Evolutionary conservation across 169 alveolate species (phyloP).

Genomic region (Plasmodium gallinaceum): DNA sequence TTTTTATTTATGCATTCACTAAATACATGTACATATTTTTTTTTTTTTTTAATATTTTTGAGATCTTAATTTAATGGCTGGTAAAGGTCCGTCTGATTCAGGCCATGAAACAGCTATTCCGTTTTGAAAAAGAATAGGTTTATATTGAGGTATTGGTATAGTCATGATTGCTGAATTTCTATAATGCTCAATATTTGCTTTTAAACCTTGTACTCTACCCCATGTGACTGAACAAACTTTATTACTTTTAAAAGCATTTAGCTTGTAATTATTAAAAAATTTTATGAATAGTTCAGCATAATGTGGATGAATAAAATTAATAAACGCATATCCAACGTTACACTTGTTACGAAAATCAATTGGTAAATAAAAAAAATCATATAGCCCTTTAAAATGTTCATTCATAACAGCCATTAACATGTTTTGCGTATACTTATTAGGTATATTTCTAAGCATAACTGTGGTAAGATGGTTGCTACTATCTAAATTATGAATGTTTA

Average conservation of each 20-base stretch:
- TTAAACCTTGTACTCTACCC: conserved; percentile 83
- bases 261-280: conserved; percentile 71
- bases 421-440: conserved; percentile 88
- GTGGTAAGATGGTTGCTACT: conserved; percentile 77
- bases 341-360: conserved; percentile 89
- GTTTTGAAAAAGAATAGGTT: conserved; percentile 79
- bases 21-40: background rate
- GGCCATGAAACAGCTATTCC: conserved; percentile 80
- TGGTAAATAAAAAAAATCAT: conserved; percentile 90
- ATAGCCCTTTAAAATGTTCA: conserved; percentile 80
- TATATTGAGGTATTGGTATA: conserved; percentile 79
- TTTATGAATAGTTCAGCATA: conserved; percentile 77
- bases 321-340: conserved; percentile 91
- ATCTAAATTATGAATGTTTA: conserved; percentile 54
- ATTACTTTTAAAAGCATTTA: conserved; percentile 78
- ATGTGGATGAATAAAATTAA: conserved; percentile 84
- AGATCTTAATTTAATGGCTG: conserved; percentile 76
- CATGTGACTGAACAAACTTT: conserved; percentile 78
- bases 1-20: background rate
- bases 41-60: conserved; percentile 25
- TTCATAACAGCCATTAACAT: conserved; percentile 85
- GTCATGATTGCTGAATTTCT: conserved; percentile 82
- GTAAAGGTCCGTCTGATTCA: conserved; percentile 79
- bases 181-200: conserved; percentile 78
- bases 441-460: conserved; percentile 90